Base-by-base conservation (phyloP, 306 rosid species). In the Acacia crassicarpa region DNA sequence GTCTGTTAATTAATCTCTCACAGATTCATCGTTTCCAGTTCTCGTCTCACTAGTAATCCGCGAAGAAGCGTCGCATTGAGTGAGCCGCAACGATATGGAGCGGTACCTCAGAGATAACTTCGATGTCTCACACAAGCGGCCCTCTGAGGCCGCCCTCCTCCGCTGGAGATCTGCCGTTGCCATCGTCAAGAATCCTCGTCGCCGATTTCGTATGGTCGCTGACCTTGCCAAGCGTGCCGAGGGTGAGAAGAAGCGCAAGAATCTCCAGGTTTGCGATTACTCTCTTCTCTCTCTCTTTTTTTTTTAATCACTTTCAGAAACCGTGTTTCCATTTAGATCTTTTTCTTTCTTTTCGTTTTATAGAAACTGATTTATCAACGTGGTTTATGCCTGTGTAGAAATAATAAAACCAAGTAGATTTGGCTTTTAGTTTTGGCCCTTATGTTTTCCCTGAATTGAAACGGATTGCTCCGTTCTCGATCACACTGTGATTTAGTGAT, bases 161-260 rank as follows among this genome's bases (percentile, higher is more conserved):
- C 87, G 98, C 79, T 95, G 98, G 99, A 83, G 99, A 88, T 84
- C 92, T 11, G 98, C 97, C 8, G 98, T 93, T 30, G 69, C 98
- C 65, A 75, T 93, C 76, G 93, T 95, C 84, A 93, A 93, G 85
- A 95, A 95, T 63, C 98, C 92, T 10, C 94, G 94, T 41, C 98
- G 99, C 40, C 87, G 99, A 30, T 95, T 95, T 67, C 97, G 98
- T 63, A 90, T 89, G 94, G 94, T 93, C 19, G 97, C 99, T 67
- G 91, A 95, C 84, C 99, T 93, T 62, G 92, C 92, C 46, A 92
- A 90, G 83, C 94, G 98, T 0, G 98, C 95, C 19, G 89, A 93
- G 11, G 88, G 85, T 25, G 93, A 85, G 35, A 30, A 32, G 5
- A 91, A 88, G 58, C 98, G 97, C 79, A 23, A 12, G 77, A 92